Evolutionary conservation across 2,329 filamentous ascomycete species (phyloP).

Genomic region (Penicillium sp.): DNA sequence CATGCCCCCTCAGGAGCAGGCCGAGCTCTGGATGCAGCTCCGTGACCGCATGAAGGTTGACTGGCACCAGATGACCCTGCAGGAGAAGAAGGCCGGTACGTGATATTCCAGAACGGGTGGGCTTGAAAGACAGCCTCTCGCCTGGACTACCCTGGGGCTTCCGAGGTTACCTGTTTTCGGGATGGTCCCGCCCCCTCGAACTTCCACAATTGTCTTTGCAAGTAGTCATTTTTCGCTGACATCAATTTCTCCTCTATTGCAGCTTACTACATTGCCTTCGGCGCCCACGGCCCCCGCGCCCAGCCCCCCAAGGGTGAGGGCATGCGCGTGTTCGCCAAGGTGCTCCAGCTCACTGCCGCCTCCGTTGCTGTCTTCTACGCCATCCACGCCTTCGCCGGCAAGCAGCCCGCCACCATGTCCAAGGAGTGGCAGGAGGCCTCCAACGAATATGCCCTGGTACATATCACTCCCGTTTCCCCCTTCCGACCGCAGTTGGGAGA

Average conservation of each 20-base stretch:
- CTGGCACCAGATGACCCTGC: conserved; percentile 87
- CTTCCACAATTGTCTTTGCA: not conserved
- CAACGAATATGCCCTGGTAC: conserved; percentile 88
- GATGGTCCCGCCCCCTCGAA: not conserved
- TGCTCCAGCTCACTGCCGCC: conserved; percentile 56
- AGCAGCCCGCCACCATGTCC: conserved; percentile 76
- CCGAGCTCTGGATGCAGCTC: conserved; percentile 96
- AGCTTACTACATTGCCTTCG: conserved; percentile 99
- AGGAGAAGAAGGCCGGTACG: conserved; percentile 99
- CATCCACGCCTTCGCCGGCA: conserved; percentile 63
- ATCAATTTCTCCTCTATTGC: conserved; percentile 19
- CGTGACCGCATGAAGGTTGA: conserved; percentile 97
- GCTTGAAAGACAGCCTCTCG: not conserved
- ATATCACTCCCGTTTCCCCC: conserved; percentile 25
- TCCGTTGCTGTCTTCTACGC: conserved; percentile 63
- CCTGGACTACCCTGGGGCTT: conserved; percentile 13
- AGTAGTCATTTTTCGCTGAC: conserved; percentile 19
- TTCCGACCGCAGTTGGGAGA: not conserved
- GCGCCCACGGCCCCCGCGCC: conserved; percentile 86
- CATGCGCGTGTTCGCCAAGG: conserved; percentile 67
- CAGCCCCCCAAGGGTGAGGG: conserved; percentile 73
- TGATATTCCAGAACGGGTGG: conserved; percentile 25
- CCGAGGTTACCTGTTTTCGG: conserved; percentile 12
- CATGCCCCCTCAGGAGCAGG: conserved; percentile 97
- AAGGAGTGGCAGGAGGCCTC: conserved; percentile 93